Conservation (phyloP, 2,329 filamentous ascomycete species). For the Tolypocladium guangdongense region DNA sequence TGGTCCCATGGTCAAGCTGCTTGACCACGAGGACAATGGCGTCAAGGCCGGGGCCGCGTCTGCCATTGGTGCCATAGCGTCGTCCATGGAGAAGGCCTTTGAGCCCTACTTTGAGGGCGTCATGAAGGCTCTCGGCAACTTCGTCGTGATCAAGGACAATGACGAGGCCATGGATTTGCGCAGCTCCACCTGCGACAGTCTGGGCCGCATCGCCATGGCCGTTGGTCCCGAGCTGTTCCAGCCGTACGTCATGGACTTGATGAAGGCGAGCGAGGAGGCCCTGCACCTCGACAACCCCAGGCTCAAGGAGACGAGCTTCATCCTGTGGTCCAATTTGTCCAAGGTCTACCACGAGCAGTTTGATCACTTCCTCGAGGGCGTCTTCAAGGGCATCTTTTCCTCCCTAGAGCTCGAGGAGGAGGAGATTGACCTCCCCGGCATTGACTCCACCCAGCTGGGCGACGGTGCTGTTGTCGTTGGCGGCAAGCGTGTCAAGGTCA, state of each 20-base stretch:
- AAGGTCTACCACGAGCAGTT: slow-evolving; percentile 88
- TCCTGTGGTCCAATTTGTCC: slow-evolving; percentile 88
- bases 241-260: slow-evolving; percentile 80
- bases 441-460: slow-evolving; percentile 45
- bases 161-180: slow-evolving; percentile 86
- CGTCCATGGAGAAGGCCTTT: slow-evolving; percentile 73
- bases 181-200: slow-evolving; percentile 80
- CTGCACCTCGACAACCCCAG: slow-evolving; percentile 80
- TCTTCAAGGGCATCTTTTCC: slow-evolving; percentile 70
- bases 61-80: slow-evolving; percentile 83
- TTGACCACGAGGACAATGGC: slow-evolving; percentile 75
- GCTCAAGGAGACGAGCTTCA: slow-evolving; percentile 92
- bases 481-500: slow-evolving; percentile 79
- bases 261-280: slow-evolving; percentile 87
- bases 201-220: slow-evolving; percentile 84
- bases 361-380: slow-evolving; percentile 64
- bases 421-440: slow-evolving; percentile 67
- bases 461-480: slow-evolving; percentile 68
- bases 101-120: slow-evolving; percentile 83
- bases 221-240: slow-evolving; percentile 82
- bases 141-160: slow-evolving; percentile 74
- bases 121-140: slow-evolving; percentile 80
- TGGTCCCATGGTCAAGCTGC: slow-evolving; percentile 71
- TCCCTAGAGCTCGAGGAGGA: slow-evolving; percentile 84
- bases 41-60: slow-evolving; percentile 84